Percentiles rank a stretch among this genome's conserved stretches.
These are phyloP conservation scores for Phytophthora idaei DNA, from an alignment of 352 stramenopile genomes.

Conservation along the genomic window DNA sequence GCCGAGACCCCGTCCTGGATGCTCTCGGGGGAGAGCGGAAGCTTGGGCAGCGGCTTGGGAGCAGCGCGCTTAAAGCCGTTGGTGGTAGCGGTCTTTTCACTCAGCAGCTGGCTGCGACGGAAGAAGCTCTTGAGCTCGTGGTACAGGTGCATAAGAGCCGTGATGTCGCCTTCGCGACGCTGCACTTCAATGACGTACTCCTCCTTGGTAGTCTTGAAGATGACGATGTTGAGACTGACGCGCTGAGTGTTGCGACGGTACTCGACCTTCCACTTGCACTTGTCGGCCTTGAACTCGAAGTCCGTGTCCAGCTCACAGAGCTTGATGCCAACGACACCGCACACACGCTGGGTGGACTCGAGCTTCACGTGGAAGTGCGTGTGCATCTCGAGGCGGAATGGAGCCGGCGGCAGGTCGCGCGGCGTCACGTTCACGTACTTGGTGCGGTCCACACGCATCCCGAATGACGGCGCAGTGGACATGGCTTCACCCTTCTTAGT, in stretches of 20 bases:
- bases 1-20: conserved; percentile 62
- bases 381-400: conserved; percentile 87
- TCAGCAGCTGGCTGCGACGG: conserved; percentile 73
- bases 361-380: conserved; percentile 90
- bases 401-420: conserved; percentile 70
- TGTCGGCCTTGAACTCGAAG: conserved; percentile 84
- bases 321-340: conserved; percentile 77
- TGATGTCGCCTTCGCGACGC: conserved; percentile 81
- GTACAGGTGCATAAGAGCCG: conserved; percentile 80
- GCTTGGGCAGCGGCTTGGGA: conserved; percentile 64
- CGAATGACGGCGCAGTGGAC: conserved; percentile 47
- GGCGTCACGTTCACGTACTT: conserved; percentile 79
- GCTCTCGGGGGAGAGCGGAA: conserved; percentile 48
- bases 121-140: conserved; percentile 79
- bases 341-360: conserved; percentile 76
- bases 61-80: conserved; percentile 72
- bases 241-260: conserved; percentile 68
- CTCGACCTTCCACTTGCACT: conserved; percentile 91
- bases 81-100: conserved; percentile 52
- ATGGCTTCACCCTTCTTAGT: conserved; percentile 34
- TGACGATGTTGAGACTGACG: conserved; percentile 77
- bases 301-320: conserved; percentile 86
- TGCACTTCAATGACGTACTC: conserved; percentile 82
- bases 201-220: conserved; percentile 75
- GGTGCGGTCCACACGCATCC: conserved; percentile 66